These are phyloP conservation scores for Paramecium pentaurelia DNA, from an alignment of 73 alveolate genomes.

Conservation along the genomic window DNA sequence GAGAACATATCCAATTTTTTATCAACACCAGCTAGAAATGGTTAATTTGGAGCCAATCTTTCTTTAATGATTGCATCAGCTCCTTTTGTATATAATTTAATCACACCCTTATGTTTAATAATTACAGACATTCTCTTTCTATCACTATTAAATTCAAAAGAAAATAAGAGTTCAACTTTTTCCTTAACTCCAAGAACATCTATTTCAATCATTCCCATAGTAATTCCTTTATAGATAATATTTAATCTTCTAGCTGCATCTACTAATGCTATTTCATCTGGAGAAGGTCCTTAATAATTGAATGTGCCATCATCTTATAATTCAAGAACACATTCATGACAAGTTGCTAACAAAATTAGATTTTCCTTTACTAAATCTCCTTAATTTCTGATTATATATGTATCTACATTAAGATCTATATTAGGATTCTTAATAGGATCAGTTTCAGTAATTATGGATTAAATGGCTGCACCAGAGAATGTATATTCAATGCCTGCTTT, in stretches of 20 bases:
- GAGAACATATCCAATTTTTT: conserved; percentile 81
- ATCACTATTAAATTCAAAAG: conserved; percentile 88
- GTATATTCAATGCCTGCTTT: conserved; percentile 55
- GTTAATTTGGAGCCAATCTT: conserved; percentile 43
- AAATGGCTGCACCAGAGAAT: background rate
- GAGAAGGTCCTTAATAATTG: conserved; percentile 71
- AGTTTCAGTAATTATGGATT: background rate
- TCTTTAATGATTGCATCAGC: conserved; percentile 74
- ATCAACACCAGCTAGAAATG: conserved; percentile 75
- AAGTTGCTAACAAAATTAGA: conserved; percentile 51
- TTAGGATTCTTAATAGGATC: background rate
- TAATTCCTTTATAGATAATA: conserved; percentile 19
- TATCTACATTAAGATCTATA: background rate
- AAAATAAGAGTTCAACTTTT: conserved; percentile 62
- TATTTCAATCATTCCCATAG: background rate
- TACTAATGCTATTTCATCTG: conserved; percentile 68
- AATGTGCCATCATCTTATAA: conserved; percentile 45
- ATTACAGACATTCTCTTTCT: conserved; percentile 96
- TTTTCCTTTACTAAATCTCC: conserved; percentile 51
- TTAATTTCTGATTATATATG: background rate
- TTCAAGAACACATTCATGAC: conserved; percentile 70
- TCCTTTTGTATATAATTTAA: conserved; percentile 68
- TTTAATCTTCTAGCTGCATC: conserved; percentile 65
- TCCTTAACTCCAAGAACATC: conserved; percentile 45
- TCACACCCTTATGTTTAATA: conserved; percentile 53